Evolutionary conservation across 2,329 filamentous ascomycete species (phyloP).

Genomic region (Pestalotiopsis sp.): DNA sequence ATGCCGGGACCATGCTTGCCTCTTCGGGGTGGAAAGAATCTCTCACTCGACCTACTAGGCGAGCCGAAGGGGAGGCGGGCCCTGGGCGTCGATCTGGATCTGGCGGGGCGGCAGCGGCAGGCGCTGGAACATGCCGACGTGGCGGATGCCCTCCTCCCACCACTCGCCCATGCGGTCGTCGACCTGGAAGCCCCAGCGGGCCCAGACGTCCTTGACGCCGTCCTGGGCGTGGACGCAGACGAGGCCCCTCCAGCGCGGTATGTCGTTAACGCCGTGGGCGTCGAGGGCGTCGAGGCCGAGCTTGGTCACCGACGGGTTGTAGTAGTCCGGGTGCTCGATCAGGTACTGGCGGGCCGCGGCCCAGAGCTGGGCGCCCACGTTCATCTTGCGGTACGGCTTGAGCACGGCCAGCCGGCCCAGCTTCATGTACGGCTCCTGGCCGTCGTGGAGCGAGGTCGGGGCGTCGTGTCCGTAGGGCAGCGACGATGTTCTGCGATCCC

Average conservation of each 20-base stretch:
- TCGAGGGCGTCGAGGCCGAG: conserved; percentile 46
- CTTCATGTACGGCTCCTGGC: conserved; percentile 77
- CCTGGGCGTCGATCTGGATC: neutral
- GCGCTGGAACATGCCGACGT: conserved; percentile 79
- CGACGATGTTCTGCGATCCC: conserved; percentile 17
- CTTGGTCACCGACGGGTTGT: conserved; percentile 51
- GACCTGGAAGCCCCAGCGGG: conserved; percentile 70
- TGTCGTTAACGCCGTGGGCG: conserved; percentile 38
- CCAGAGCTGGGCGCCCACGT: conserved; percentile 68
- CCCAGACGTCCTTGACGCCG: conserved; percentile 66
- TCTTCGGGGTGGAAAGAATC: neutral
- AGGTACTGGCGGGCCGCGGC: conserved; percentile 71
- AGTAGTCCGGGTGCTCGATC: conserved; percentile 57
- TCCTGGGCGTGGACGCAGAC: conserved; percentile 81
- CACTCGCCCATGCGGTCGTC: conserved; percentile 77
- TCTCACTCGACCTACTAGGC: neutral
- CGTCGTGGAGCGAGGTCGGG: conserved; percentile 57
- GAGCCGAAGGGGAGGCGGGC: neutral
- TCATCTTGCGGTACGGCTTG: conserved; percentile 64
- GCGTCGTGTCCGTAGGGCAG: conserved; percentile 39
- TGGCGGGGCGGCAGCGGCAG: conserved; percentile 35
- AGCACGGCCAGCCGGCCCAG: conserved; percentile 77
- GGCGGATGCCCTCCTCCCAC: conserved; percentile 82
- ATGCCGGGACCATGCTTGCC: neutral
- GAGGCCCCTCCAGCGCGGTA: conserved; percentile 72